Base-by-base conservation (phyloP, 2,329 filamentous ascomycete genomes). In the Fusarium sp. region DNA sequence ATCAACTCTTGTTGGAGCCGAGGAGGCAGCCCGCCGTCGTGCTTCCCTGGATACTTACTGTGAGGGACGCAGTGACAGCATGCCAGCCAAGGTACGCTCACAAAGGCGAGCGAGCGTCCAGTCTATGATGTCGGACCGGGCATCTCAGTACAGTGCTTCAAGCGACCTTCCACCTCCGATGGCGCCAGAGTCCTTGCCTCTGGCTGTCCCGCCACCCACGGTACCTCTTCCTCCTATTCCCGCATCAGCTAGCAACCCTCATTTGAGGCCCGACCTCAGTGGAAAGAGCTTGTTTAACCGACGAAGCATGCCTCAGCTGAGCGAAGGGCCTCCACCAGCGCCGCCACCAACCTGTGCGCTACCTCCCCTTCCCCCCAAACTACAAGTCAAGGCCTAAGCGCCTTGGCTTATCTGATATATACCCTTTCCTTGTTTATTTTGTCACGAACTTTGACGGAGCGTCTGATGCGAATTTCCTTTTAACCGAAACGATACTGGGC, bases 281-380 rank as follows among this genome's bases (percentile, higher is more conserved):
- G 62, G 66, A 10, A 77, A 69, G 42, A 64, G 66, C 8, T 49
- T 78, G 23, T 37, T 76, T 26, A 80, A 80, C 53, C 79, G 84
- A 26, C 80, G 82, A 57, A 87, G 85, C 75, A 82, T 87, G 81
- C 82, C 85, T 8, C 84, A 86, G 26, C 77, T 87, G 37, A 77
- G 77, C 2, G 81, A 84, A 15, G 84, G 84, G 2, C 85, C 85
- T 29, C 86, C 86, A 3, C 85, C 83, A 18, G 84, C 81, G 16
- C 86, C 86, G 9, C 86, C 86, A 8, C 86, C 86, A 24, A 87
- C 80, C 13, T 83, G 83, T 67, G 85, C 86, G 16, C 79, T 89
- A 23, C 86, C 86, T 20, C 86, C 86, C 0, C 80, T 88, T 38
- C 86, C 85, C 7, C 61, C 70, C 16, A 76, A 72, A 28, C 61